Evolutionary conservation across 148 eudicot genomes (phyloP), one percentile per base, ranked within the genome.

Genomic region (Rheum nobile): DNA sequence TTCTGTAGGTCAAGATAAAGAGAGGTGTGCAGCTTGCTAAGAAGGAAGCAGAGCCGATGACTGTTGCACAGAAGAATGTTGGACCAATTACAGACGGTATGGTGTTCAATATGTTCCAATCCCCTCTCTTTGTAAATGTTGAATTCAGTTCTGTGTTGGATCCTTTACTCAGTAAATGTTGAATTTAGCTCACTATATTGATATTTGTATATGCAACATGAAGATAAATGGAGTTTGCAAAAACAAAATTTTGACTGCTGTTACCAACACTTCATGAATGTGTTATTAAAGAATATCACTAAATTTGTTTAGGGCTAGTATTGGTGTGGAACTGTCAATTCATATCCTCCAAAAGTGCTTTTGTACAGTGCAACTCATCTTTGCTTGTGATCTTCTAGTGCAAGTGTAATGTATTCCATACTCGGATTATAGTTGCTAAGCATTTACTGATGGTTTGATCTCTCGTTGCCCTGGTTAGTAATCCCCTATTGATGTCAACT

Each of bases 1-100:
- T 34, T 82, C 69, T 54, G 39, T 61, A 84, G 96, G 90, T 85
- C n/a, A 82, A 86, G 81, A 86, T 93, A 12, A 90, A 84, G 87
- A 87, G 86, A 77, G 78, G 76, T 42, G 80, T 81, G 34, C 82
- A 69, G 29, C 87, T 90, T 28, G 78, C 73, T 39, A 87, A 78
- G 76, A 90, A 87, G 75, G 87, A 80, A 50, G 78, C 81, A 4
- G 83, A 89, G 39, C 91, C 90, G 31, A 74, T 82, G 74, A 57
- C 85, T 52, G 79, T 86, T 10, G 82, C 75, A 46, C 29, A 77
- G 71, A 80, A 77, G 79, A 81, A 79, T 76, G 67, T 74, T 42
- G 86, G 85, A 4, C 82, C 88, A 52, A 73, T 76, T 67, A 88
- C 93, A 61, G 85, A 84, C 67, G 91, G 97, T 90, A 54, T 47